Conservation (phyloP, 2,329 filamentous ascomycete genomes). For the Knufia petricola region DNA sequence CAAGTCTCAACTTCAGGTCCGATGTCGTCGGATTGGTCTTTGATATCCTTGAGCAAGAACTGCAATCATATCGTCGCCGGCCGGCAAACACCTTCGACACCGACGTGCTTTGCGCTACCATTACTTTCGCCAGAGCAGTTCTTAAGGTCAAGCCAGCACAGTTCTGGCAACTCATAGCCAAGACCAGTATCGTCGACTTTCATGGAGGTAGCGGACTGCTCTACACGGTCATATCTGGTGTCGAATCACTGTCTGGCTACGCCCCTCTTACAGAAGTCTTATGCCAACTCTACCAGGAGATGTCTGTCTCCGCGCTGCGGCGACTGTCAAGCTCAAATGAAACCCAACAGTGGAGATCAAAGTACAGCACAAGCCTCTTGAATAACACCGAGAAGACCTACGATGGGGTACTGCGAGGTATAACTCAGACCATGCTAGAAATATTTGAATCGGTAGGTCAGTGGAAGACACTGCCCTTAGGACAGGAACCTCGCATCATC, state of each 20-base stretch:
- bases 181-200: constrained; percentile 68
- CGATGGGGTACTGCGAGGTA: constrained; percentile 51
- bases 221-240: constrained; percentile 65
- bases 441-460: constrained; percentile 75
- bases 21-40: constrained; percentile 77
- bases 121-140: constrained; percentile 69
- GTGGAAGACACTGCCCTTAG: constrained; percentile 67
- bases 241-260: constrained; percentile 54
- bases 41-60: constrained; percentile 68
- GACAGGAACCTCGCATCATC: constrained; percentile 61
- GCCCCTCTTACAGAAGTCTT: neutral
- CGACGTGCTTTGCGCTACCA: constrained; percentile 61
- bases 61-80: constrained; percentile 43
- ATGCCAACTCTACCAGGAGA: constrained; percentile 56
- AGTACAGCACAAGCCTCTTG: constrained; percentile 3
- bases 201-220: constrained; percentile 69
- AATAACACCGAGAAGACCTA: constrained; percentile 38
- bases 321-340: constrained; percentile 15
- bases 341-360: neutral
- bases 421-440: constrained; percentile 67
- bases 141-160: constrained; percentile 65
- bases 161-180: constrained; percentile 80
- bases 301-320: constrained; percentile 65
- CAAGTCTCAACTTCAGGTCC: constrained; percentile 36
- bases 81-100: constrained; percentile 55